phyloP scores from a whole-genome alignment of 768 basidiomycete species.

The Favolaschia claudopus region DNA sequence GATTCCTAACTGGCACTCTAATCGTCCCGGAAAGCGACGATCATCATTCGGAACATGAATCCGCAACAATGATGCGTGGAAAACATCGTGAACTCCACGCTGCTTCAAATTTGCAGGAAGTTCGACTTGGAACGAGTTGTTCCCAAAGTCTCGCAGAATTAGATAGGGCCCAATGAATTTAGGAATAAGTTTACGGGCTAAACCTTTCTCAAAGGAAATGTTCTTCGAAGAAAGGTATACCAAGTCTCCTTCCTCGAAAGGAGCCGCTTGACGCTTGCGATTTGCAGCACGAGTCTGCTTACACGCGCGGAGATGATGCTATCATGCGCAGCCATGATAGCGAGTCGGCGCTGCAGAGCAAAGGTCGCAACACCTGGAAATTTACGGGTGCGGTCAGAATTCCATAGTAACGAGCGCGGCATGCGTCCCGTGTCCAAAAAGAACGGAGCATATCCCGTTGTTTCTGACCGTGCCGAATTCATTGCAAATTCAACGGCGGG shows the following conservation, averaged over 20 bases:
- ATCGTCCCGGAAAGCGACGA: neutral
- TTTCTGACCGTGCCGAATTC: slow-evolving; percentile 9
- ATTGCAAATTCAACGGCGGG: slow-evolving; percentile 11
- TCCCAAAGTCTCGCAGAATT: slow-evolving; percentile 20
- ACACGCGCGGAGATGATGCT: slow-evolving; percentile 34
- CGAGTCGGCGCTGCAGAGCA: slow-evolving; percentile 30
- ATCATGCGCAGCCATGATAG: slow-evolving; percentile 22
- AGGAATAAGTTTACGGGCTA: slow-evolving; percentile 36
- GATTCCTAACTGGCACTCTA: neutral
- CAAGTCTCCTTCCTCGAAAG: slow-evolving; percentile 33
- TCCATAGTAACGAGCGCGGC: slow-evolving; percentile 24
- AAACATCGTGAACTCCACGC: slow-evolving; percentile 10
- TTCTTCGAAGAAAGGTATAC: no score
- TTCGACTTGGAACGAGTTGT: slow-evolving; percentile 27
- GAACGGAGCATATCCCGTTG: slow-evolving; percentile 30
- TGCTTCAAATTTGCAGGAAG: slow-evolving; percentile 29
- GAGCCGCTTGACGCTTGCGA: slow-evolving; percentile 14
- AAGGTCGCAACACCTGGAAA: slow-evolving; percentile 24
- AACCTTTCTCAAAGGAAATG: no score
- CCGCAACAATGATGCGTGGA: slow-evolving; percentile 39
- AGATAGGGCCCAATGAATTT: slow-evolving; percentile 41
- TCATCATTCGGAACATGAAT: slow-evolving; percentile 45
- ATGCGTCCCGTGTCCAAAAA: slow-evolving; percentile 3
- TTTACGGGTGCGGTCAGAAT: neutral
- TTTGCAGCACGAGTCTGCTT: slow-evolving; percentile 41